phyloP scores from a whole-genome alignment of 2,329 filamentous ascomycete species.

The Lithohypha guttulata region DNA sequence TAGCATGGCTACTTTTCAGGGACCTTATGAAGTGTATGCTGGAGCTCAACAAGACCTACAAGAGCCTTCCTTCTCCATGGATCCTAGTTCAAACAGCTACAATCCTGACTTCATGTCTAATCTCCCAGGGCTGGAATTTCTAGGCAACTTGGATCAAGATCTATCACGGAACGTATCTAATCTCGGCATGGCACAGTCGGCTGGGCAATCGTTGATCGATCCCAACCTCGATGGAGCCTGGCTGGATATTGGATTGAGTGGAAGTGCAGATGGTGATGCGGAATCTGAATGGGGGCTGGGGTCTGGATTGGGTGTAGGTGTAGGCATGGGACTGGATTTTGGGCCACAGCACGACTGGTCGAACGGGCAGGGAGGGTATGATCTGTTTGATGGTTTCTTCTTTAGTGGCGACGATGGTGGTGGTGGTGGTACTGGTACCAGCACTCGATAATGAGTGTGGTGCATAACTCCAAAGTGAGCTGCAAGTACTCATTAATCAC shows the following conservation, averaged over 20 bases:
- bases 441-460: too few relatives aligned
- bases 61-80: neutral
- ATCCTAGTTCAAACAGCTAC: slow-evolving; percentile 14
- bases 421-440: neutral
- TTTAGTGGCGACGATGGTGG: slow-evolving; percentile 34
- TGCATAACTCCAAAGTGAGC: too few relatives aligned
- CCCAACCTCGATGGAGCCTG: neutral
- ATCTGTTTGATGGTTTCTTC: slow-evolving; percentile 46
- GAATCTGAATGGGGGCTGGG: slow-evolving; percentile 26
- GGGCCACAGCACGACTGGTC: slow-evolving; percentile 40
- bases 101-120: slow-evolving; percentile 22
- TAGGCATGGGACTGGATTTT: slow-evolving; percentile 27
- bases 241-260: slow-evolving; percentile 16
- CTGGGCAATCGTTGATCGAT: neutral
- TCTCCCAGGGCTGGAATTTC: slow-evolving; percentile 20
- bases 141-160: neutral
- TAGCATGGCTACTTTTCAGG: neutral
- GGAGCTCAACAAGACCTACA: neutral
- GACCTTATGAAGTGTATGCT: neutral
- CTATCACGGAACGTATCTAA: slow-evolving; percentile 10
- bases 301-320: slow-evolving; percentile 28
- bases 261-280: slow-evolving; percentile 24
- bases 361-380: slow-evolving; percentile 34
- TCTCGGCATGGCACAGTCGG: neutral
- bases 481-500: too few relatives aligned